Conservation (phyloP, 495 filamentous ascomycete genomes). For the Daldinia loculata region DNA sequence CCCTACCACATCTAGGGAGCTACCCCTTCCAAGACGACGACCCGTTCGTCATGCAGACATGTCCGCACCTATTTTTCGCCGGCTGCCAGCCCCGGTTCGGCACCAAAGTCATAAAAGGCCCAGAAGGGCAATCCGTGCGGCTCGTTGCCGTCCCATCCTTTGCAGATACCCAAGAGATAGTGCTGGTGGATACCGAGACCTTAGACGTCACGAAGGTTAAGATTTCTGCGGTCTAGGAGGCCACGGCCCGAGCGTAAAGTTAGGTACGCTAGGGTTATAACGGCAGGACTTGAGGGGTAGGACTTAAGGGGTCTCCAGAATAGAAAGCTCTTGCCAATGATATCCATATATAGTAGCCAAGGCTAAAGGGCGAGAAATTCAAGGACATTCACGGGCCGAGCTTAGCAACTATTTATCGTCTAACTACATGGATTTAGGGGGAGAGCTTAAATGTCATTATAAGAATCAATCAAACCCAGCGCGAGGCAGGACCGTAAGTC, state of each 20-base stretch:
- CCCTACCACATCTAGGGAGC: conserved; percentile 68
- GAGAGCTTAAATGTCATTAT: background rate
- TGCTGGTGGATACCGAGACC: conserved; percentile 86
- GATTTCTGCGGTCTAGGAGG: conserved; percentile 42
- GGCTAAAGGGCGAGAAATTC: background rate
- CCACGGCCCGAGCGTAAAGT: background rate
- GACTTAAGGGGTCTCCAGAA: background rate
- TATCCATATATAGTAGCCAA: background rate
- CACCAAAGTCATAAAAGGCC: conserved; percentile 70
- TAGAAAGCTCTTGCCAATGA: background rate
- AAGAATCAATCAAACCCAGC: background rate
- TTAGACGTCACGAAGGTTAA: conserved; percentile 76
- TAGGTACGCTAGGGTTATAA: background rate
- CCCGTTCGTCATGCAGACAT: conserved; percentile 81
- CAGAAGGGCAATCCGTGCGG: conserved; percentile 71
- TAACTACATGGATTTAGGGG: no score
- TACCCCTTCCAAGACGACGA: conserved; percentile 95
- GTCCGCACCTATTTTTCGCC: conserved; percentile 90
- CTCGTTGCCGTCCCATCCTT: conserved; percentile 85
- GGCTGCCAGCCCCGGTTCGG: conserved; percentile 88
- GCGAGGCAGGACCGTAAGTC: background rate
- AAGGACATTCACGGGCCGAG: background rate
- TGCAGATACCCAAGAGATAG: conserved; percentile 78
- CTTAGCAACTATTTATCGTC: background rate
- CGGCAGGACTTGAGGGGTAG: background rate